phyloP scores from a whole-genome alignment of 306 rosid species.

The Quercus bicolor region DNA sequence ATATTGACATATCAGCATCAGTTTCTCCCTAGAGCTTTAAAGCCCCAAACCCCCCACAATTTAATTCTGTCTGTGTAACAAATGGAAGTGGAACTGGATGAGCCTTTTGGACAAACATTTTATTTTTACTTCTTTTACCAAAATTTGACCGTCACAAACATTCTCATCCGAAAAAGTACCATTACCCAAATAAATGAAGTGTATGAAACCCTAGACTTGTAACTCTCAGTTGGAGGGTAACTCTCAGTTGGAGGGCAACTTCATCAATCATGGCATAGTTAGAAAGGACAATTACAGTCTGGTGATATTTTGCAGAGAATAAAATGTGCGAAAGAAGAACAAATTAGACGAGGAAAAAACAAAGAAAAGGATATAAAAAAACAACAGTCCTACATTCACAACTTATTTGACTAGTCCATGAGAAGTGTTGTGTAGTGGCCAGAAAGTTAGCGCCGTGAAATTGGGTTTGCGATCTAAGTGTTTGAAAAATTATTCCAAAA shows the following conservation, averaged over 20 bases:
- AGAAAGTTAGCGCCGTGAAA: no score
- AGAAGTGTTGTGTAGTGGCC: no score
- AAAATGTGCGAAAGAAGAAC: neutral
- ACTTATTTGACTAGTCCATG: no score
- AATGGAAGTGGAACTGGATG: neutral
- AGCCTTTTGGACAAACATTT: neutral
- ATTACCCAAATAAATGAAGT: neutral
- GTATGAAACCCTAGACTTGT: neutral
- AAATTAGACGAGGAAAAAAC: neutral
- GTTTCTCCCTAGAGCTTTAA: neutral
- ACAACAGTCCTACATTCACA: no score
- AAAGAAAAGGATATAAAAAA: neutral
- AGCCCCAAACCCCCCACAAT: neutral
- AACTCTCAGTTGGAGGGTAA: neutral
- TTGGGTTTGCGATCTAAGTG: no score
- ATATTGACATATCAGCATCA: constrained; percentile 27
- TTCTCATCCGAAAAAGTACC: neutral
- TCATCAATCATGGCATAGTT: neutral
- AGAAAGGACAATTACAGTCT: neutral
- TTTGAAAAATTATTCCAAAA: no score
- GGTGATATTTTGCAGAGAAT: neutral
- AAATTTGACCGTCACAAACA: neutral
- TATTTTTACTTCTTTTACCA: neutral
- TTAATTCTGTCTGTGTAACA: neutral
- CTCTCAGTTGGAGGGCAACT: neutral